Percentiles rank a stretch among this genome's conserved stretches.
Conservation (phyloP, 257 asterid species). For the Handroanthus guayacan region DNA sequence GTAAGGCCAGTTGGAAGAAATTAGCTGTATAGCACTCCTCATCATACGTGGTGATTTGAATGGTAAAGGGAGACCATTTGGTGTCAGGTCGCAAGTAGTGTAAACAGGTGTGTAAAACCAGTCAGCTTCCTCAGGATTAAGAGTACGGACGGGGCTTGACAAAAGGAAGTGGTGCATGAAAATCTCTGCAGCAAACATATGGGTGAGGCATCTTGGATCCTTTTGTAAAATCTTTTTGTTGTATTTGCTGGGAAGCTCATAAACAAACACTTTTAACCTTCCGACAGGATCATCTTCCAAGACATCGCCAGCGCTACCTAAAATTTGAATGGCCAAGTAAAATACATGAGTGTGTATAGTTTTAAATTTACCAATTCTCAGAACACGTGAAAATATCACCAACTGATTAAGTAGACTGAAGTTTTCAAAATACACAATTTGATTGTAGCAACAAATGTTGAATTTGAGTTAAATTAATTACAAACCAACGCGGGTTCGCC, state of each 20-base stretch:
- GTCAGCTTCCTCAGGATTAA: conserved; percentile 94
- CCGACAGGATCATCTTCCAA: conserved; percentile 90
- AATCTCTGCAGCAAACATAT: conserved; percentile 97
- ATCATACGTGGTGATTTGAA: conserved; percentile 91
- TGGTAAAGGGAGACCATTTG: conserved; percentile 89
- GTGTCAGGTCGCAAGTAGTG: conserved; percentile 83
- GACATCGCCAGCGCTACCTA: conserved; percentile 97
- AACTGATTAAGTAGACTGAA: neutral
- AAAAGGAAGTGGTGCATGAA: conserved; percentile 84
- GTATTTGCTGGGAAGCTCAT: conserved; percentile 91
- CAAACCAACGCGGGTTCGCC: neutral
- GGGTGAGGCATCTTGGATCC: conserved; percentile 87
- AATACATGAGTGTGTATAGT: conserved; percentile 18
- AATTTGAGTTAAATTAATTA: conserved; percentile 1
- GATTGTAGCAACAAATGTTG: neutral
- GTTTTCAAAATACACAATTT: neutral
- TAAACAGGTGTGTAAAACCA: conserved; percentile 94
- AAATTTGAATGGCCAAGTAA: conserved; percentile 34
- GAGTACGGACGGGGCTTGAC: conserved; percentile 79
- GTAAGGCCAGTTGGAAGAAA: conserved; percentile 89
- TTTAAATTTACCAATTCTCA: too few species aligned
- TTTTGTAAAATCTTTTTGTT: conserved; percentile 75
- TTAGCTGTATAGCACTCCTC: conserved; percentile 91
- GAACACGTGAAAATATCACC: neutral
- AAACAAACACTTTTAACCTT: conserved; percentile 77